Base-by-base conservation (phyloP, 371 early-diverging fungal genomes). In the Globomyces sp. region DNA sequence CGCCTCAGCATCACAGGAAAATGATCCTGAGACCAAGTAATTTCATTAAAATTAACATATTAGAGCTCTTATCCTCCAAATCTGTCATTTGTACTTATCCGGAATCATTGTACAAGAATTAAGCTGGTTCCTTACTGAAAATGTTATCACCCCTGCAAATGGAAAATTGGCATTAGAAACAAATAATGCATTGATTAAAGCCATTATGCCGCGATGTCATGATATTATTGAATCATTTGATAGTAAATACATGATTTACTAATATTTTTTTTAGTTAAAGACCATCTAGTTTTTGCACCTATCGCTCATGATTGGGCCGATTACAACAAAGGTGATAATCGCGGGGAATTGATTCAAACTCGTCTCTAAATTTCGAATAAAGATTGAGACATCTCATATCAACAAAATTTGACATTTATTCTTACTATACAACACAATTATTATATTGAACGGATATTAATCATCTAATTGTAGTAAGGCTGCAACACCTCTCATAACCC, bases 291-390 rank as follows among this genome's bases (percentile, higher is more conserved):
- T 55, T 79, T 80, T 70, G 87, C 89, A 0, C 90, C 90, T 37
- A 86, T 89, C 68, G 87, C 88, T 44, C 70, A 77, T 2, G 85
- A 85, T 57, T 89, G 88, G 89, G 83, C 66, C 39, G 70, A 68
- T 37, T 89, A 77, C 71, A 87, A 89, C 71, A 75, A 73, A 51
- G 64, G 62, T 36, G 88, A 87, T 66, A 88, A 87, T 77, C 46
- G 65, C 63, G 73, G 72, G 4, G 70, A 70, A 55, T 48, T 65
- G 0, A 41, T 66, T 52, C 51, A 63, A 13, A 36, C 63, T 3
- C 36, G 63, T 24, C 10, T 63, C 34, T 60, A 34, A 49, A 55
- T 57, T 52, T 13, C 8, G 37, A 57, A 57, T 57, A 57, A 37
- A 57, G 24, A 5, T 57, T 47, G 24, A 24, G 24, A 24, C 24